These are phyloP conservation scores for Talaromyces atroroseus DNA, from an alignment of 2,329 filamentous ascomycete species.

Conservation along the genomic window DNA sequence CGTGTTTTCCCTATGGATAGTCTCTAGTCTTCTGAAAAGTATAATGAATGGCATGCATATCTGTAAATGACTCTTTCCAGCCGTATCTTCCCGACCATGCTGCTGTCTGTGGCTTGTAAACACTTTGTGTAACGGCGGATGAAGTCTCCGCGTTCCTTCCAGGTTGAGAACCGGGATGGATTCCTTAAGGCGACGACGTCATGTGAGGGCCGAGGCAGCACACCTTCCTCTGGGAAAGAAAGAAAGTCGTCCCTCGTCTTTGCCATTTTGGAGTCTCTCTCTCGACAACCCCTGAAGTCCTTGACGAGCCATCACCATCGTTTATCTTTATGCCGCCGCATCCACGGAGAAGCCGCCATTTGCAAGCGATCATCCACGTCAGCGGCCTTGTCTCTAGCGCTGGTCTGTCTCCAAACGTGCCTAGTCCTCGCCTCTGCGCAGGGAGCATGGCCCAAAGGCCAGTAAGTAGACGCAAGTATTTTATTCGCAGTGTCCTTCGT, in stretches of 20 bases:
- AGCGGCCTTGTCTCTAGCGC: not conserved
- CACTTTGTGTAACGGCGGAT: not conserved
- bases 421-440: not conserved
- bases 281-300: too few relatives aligned
- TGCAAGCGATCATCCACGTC: conserved; percentile 1
- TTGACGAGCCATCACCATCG: too few relatives aligned
- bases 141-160: not conserved
- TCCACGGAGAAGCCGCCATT: not conserved
- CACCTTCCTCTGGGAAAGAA: too few relatives aligned
- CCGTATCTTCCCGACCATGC: not conserved
- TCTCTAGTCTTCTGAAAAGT: not conserved
- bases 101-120: not conserved
- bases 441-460: not conserved
- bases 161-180: not conserved
- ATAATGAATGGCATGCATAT: not conserved
- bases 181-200: not conserved
- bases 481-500: not conserved
- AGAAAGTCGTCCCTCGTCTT: too few relatives aligned
- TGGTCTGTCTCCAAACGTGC: not conserved
- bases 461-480: not conserved
- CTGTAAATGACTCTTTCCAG: not conserved
- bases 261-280: too few relatives aligned
- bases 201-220: not conserved
- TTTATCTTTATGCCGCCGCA: too few relatives aligned
- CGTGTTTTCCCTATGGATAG: not conserved